Evolutionary conservation across 2,329 filamentous ascomycete genomes (phyloP).

Genomic region (Thielaviopsis populi): DNA sequence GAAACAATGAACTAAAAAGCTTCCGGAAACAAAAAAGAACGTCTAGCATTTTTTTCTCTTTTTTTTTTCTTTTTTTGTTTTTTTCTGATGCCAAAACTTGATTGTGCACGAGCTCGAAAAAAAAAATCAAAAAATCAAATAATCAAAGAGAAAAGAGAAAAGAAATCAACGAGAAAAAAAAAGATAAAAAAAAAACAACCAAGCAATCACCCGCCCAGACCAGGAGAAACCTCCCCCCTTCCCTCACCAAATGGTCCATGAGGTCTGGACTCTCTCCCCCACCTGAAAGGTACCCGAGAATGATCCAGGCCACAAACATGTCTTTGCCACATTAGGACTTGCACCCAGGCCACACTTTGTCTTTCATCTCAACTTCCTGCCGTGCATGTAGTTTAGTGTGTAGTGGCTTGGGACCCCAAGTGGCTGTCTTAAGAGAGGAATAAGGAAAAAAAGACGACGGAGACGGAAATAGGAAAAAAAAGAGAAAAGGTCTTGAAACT

Average conservation of each 20-base stretch:
- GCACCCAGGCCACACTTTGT: not conserved
- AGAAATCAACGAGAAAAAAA: no score
- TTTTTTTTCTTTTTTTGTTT: no score
- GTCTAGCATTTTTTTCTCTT: not conserved
- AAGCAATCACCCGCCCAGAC: not conserved
- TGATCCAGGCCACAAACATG: constrained; percentile 5
- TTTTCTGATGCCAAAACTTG: no score
- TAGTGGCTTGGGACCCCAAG: not conserved
- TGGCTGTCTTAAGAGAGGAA: not conserved
- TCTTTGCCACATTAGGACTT: constrained; percentile 2
- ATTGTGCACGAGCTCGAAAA: not conserved
- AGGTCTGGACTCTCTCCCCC: not conserved
- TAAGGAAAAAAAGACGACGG: not conserved
- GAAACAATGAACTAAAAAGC: not conserved
- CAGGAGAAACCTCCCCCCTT: not conserved
- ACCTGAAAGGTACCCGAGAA: not conserved
- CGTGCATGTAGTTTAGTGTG: not conserved
- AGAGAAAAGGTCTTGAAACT: no score
- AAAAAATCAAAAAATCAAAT: not conserved
- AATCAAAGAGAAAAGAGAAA: not conserved
- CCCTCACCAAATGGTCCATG: not conserved
- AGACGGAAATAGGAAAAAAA: not conserved
- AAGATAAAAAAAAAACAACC: not conserved
- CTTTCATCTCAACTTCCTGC: not conserved
- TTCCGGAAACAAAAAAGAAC: not conserved